Evolutionary conservation across 2,329 filamentous ascomycete species (phyloP).

Genomic region (Fonsecaea erecta): DNA sequence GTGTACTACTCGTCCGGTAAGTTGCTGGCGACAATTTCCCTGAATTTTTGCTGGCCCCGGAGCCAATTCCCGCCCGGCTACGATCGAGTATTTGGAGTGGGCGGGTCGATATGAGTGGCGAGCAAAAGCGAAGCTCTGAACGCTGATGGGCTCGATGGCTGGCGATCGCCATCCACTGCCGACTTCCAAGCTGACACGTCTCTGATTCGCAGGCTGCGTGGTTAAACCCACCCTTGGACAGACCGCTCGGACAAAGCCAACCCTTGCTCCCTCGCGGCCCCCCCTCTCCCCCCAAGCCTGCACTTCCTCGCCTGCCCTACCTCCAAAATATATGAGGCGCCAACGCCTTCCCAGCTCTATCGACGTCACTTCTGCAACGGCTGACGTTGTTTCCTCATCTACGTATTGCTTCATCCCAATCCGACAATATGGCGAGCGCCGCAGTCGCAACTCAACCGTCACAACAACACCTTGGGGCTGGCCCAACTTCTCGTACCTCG

Average conservation of each 20-base stretch:
- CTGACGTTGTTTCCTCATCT: slow-evolving; percentile 36
- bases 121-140: slow-evolving; percentile 18
- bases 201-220: slow-evolving; percentile 33
- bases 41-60: slow-evolving; percentile 17
- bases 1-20: slow-evolving; percentile 1
- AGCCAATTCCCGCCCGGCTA: slow-evolving; percentile 26
- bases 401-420: slow-evolving; percentile 36
- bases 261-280: slow-evolving; percentile 20
- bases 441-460: slow-evolving; percentile 37
- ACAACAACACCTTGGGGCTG: slow-evolving; percentile 36
- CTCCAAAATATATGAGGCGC: slow-evolving; percentile 35
- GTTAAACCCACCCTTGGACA: slow-evolving; percentile 20
- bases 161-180: slow-evolving; percentile 32
- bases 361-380: slow-evolving; percentile 37
- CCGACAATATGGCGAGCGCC: slow-evolving; percentile 36
- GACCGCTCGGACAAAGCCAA: slow-evolving; percentile 25
- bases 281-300: slow-evolving; percentile 25
- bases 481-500: slow-evolving; percentile 43
- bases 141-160: slow-evolving; percentile 25
- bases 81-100: slow-evolving; percentile 23
- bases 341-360: slow-evolving; percentile 34
- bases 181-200: slow-evolving; percentile 30
- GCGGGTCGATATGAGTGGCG: slow-evolving; percentile 31
- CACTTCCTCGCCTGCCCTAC: slow-evolving; percentile 28
- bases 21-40: slow-evolving; percentile 6